These are phyloP conservation scores for Metschnikowia picachoensis DNA, from an alignment of 805 yeast genomes.

Conservation along the genomic window DNA sequence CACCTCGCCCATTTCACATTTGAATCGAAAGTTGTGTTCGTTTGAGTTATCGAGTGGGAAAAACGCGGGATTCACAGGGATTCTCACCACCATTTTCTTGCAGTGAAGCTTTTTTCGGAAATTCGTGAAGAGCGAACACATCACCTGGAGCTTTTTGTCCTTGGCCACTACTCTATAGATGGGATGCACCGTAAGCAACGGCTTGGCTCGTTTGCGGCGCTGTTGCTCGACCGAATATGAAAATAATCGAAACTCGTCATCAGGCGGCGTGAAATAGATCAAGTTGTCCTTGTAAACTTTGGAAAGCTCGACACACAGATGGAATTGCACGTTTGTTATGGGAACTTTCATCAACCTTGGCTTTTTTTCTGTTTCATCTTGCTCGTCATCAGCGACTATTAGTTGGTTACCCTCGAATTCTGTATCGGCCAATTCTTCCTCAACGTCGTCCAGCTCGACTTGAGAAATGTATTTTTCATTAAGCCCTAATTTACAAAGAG, in stretches of 20 bases:
- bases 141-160: constrained; percentile 28
- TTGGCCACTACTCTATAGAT: constrained; percentile 24
- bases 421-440: constrained; percentile 9
- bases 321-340: constrained; percentile 38
- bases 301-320: constrained; percentile 72
- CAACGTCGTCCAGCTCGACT: constrained; percentile 23
- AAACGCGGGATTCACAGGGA: constrained; percentile 36
- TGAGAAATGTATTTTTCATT: constrained; percentile 36
- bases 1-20: constrained; percentile 69
- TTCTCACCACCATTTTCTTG: constrained; percentile 24
- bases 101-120: constrained; percentile 36
- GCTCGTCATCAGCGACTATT: too few species aligned
- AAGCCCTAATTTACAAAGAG: constrained; percentile 38
- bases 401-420: background rate
- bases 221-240: constrained; percentile 41
- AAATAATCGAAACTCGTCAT: constrained; percentile 41
- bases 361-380: background rate
- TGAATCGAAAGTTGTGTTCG: constrained; percentile 25
- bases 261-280: constrained; percentile 84
- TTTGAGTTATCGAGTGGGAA: constrained; percentile 20
- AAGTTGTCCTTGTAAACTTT: constrained; percentile 63
- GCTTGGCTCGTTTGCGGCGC: constrained; percentile 34
- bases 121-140: constrained; percentile 32
- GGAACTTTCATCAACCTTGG: constrained; percentile 23
- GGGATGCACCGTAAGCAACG: constrained; percentile 44